Percentiles rank a stretch among this genome's conserved stretches.
These are phyloP conservation scores for Fraxinus paxiana DNA, from an alignment of 305 asterid genomes.

Conservation along the genomic window DNA sequence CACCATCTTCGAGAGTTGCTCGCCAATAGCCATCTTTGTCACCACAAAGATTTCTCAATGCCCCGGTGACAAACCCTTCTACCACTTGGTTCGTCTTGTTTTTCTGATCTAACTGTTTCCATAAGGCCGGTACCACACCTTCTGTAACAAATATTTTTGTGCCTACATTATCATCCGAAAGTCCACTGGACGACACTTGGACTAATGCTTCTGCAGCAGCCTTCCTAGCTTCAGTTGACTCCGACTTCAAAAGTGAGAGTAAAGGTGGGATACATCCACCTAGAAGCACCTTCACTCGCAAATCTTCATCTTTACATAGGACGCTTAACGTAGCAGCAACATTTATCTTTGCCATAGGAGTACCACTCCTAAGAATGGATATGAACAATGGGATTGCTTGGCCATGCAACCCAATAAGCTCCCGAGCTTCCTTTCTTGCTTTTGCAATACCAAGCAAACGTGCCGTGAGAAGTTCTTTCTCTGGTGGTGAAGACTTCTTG, in stretches of 20 bases:
- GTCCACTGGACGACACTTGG: conserved; percentile 64
- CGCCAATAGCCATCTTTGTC: conserved; percentile 75
- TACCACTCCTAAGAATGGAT: conserved; percentile 71
- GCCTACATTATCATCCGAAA: conserved; percentile 76
- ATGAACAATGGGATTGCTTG: conserved; percentile 86
- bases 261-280: conserved; percentile 94
- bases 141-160: conserved; percentile 75
- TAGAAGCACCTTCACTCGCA: conserved; percentile 73
- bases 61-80: conserved; percentile 69
- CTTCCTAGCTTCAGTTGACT: conserved; percentile 63
- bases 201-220: conserved; percentile 82
- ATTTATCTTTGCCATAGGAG: conserved; percentile 58
- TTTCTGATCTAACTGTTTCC: conserved; percentile 62
- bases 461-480: conserved; percentile 78
- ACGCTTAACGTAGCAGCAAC: conserved; percentile 67
- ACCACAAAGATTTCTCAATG: conserved; percentile 85
- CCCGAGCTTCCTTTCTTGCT: conserved; percentile 75
- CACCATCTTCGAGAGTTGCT: conserved; percentile 71
- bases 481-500: conserved; percentile 55
- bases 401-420: conserved; percentile 73
- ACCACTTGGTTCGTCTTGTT: conserved; percentile 63
- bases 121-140: conserved; percentile 72
- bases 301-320: conserved; percentile 70
- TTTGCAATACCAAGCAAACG: conserved; percentile 73
- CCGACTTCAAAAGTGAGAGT: conserved; percentile 69